Base-by-base conservation (phyloP, 202 grass and related monocot species). In the Digitaria exilis region DNA sequence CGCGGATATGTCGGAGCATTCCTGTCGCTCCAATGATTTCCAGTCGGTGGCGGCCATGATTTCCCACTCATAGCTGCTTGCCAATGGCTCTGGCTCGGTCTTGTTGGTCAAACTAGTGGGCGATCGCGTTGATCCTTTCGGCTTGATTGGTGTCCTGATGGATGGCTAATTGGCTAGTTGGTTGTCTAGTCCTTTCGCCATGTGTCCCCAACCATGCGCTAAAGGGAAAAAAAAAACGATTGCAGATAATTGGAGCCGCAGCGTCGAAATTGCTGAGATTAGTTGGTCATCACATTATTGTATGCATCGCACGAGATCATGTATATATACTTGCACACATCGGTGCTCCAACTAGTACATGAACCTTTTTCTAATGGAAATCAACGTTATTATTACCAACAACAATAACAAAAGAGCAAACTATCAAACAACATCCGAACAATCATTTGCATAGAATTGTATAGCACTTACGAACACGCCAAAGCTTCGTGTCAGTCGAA, bases 11-110 rank as follows among this genome's bases (percentile, higher is more conserved):
- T 22, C 35, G 55, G 57, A 21, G 69, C 44, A 31, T 71, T 48
- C 25, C 5, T 71, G 69, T 71, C 44, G 69, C 69, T 73, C 46
- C 66, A 45, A 28, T 46, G 13, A 70, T 73, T 69, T 19, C 9
- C 18, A 15, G 32, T 22, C 30, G 9, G 45, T 54, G 48, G 9
- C 15, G 25, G 71, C 10, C 48, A 73, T 73, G 71, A 73, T 73
- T 73, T 35, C 48, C 48, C 71, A 55, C 49, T 74, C 49, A 54
- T 17, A n/a, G 9, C 35, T 67, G 57, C 12, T 25, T 58, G 11
- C 57, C 24, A 60, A 39, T 39, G 37, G 1, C 37, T 39, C n/a
- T n/a, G n/a, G n/a, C 54, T 19, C 62, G 18, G 32, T 32, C 18
- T 39, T 37, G 65, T 63, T 18, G 59, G 59, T 18, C 60, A 63